Evolutionary conservation across 768 basidiomycete species (phyloP).

Genomic region (Naematelia encephala): DNA sequence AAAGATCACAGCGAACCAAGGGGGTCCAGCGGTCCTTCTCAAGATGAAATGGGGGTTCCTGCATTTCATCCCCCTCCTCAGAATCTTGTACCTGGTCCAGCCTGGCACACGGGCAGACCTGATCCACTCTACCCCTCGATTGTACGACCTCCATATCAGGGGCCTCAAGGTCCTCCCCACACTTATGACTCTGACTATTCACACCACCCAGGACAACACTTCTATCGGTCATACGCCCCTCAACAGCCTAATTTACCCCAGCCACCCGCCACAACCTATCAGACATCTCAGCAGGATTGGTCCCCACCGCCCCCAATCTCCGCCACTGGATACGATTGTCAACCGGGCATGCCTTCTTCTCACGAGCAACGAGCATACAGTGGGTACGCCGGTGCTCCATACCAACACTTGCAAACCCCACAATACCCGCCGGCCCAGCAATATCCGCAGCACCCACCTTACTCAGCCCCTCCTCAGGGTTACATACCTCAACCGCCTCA

Average conservation of each 20-base stretch:
- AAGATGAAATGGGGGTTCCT: not conserved
- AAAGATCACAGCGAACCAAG: no score
- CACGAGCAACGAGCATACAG: no score
- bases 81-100: not conserved
- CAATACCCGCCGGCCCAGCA: constrained; percentile 3
- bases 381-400: no score
- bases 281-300: not conserved
- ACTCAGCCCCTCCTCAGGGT: not conserved
- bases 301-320: not conserved
- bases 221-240: not conserved
- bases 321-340: no score
- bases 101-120: no score
- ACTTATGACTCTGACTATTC: not conserved
- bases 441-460: not conserved
- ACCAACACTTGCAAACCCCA: no score
- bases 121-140: not conserved
- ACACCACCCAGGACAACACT: not conserved
- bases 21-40: not conserved
- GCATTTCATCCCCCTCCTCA: not conserved
- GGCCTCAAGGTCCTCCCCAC: not conserved
- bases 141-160: not conserved
- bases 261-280: not conserved
- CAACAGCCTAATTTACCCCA: not conserved
- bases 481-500: not conserved
- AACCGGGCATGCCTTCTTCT: no score